Percentiles rank a stretch among this genome's conserved stretches.
Evolutionary conservation across 2,329 filamentous ascomycete genomes (phyloP).

Genomic region (Colletotrichum lupini): DNA sequence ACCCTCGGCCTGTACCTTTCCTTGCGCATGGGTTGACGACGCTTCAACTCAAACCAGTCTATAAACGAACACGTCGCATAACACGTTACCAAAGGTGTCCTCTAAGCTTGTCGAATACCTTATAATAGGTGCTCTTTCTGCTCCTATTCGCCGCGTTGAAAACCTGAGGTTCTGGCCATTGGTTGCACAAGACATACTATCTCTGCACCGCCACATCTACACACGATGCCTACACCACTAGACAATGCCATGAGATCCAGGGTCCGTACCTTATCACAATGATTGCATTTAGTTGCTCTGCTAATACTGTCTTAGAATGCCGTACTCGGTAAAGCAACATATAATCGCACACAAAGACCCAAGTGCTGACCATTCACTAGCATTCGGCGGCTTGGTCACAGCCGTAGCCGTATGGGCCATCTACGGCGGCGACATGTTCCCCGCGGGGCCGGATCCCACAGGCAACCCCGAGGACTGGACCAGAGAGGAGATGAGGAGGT

Average conservation of each 20-base stretch:
- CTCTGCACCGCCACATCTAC: constrained; percentile 13
- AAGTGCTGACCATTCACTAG: constrained; percentile 51
- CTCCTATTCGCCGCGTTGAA: no score
- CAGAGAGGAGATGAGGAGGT: constrained; percentile 80
- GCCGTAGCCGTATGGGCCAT: constrained; percentile 86
- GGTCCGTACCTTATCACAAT: constrained; percentile 55
- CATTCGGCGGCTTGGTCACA: constrained; percentile 84
- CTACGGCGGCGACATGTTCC: constrained; percentile 88
- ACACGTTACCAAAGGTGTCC: neutral
- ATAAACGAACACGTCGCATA: constrained; percentile 23
- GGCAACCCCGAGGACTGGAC: constrained; percentile 81
- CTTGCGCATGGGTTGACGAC: constrained; percentile 22
- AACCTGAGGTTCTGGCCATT: neutral
- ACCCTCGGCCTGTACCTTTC: neutral
- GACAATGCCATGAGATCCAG: constrained; percentile 78
- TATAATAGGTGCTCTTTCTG: no score
- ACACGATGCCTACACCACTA: constrained; percentile 74
- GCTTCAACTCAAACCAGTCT: constrained; percentile 3
- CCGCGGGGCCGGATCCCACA: constrained; percentile 77
- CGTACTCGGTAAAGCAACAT: constrained; percentile 22
- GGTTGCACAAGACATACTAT: neutral
- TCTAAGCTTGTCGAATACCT: no score
- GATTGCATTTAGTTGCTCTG: neutral
- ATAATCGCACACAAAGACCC: no score
- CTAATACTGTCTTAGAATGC: constrained; percentile 18